Evolutionary conservation across 768 basidiomycete species (phyloP).

Genomic region (Agrocybe praecox): DNA sequence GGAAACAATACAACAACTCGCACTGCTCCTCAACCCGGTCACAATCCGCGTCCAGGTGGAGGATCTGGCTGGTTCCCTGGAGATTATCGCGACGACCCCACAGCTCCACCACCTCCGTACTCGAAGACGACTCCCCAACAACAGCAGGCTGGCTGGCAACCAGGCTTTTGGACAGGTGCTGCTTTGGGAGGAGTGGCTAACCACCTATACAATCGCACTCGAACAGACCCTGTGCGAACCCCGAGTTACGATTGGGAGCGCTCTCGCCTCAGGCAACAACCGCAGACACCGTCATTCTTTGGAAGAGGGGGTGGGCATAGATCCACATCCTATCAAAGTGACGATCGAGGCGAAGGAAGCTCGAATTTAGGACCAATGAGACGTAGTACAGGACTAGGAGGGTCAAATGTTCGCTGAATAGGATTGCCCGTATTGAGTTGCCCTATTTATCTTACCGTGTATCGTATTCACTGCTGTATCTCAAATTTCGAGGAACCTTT

Average conservation of each 20-base stretch:
- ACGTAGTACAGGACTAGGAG: constrained; percentile 79
- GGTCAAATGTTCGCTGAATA: constrained; percentile 44
- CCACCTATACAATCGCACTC: constrained; percentile 48
- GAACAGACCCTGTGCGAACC: constrained; percentile 15
- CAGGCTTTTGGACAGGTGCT: constrained; percentile 89
- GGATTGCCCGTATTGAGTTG: neutral
- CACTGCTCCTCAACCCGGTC: constrained; percentile 31
- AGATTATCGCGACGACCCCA: constrained; percentile 36
- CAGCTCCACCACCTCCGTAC: constrained; percentile 58
- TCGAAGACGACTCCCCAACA: constrained; percentile 36
- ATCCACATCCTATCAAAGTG: constrained; percentile 30
- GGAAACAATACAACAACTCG: constrained; percentile 25
- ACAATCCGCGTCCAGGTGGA: constrained; percentile 37
- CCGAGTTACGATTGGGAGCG: constrained; percentile 65
- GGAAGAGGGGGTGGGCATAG: constrained; percentile 21
- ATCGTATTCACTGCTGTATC: neutral
- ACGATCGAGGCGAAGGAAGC: constrained; percentile 69
- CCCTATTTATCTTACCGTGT: neutral
- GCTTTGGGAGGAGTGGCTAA: constrained; percentile 72
- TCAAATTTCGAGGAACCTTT: neutral
- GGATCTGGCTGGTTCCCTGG: constrained; percentile 58
- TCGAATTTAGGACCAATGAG: constrained; percentile 74
- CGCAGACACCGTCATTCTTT: constrained; percentile 20
- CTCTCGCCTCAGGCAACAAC: constrained; percentile 18
- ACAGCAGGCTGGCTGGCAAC: constrained; percentile 46